Base-by-base conservation (phyloP, 495 filamentous ascomycete genomes). In the Penicillium simplicissimum region DNA sequence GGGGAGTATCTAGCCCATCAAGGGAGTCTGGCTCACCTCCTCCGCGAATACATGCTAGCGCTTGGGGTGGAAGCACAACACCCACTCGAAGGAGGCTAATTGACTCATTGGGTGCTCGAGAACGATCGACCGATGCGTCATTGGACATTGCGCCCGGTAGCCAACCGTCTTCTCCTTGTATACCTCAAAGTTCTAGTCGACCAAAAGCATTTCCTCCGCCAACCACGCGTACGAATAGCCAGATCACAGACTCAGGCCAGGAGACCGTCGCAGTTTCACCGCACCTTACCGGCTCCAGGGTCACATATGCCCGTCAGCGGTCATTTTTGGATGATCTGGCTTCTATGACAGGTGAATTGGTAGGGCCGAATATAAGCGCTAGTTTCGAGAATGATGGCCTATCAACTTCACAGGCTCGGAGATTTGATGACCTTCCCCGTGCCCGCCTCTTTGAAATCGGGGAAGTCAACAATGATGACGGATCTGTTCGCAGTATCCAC, bases 401-500 rank as follows among this genome's bases (percentile, higher is more conserved):
- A n/a, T 57, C 62, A 3, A 43, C 47, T 5, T 59, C 65, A 21
- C 55, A 52, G 49, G 38, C 52, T 17, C 48, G 47, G 38, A 49
- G 36, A 31, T 33, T 47, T 17, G 58, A 57, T n/a, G 42, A 53
- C 36, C 40, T 63, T 10, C 52, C 69, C 10, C 60, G 37, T 17
- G 53, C 66, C 43, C 66, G 60, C 47, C 55, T 67, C 21, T 56
- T 67, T 21, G 59, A 53, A 8, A 54, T 82, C 15, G 85, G 88
- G n/a, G 81, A 83, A 14, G 81, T 82, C 6, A 75, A 73, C 33
- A 69, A 80, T 31, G 82, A 81, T 28, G 77, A 81, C 45, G 82
- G 80, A 14, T 77, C 84, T 53, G 87, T 97, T 59, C 85, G 89
- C 52, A 95, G 88, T 62, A 90, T 97, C 36, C 93, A 98, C 68